Evolutionary conservation across 176 grass and related monocot genomes (phyloP).

Genomic region (bread wheat (Triticum aestivum)): DNA sequence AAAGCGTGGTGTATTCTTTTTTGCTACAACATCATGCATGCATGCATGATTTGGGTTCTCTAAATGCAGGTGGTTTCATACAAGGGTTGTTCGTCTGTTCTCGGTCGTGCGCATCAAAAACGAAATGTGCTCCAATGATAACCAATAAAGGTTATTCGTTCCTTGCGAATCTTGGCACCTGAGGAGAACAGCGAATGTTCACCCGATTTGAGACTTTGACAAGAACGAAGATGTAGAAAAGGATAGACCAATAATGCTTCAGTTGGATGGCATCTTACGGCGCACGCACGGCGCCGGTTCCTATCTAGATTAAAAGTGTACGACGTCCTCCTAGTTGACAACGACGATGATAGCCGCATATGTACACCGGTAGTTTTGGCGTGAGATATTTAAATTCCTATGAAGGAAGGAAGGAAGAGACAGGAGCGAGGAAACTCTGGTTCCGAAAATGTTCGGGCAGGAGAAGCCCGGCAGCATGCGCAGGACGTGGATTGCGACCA

Average conservation of each 20-base stretch:
- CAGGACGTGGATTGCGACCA: neutral
- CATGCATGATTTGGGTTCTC: neutral
- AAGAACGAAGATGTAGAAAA: neutral
- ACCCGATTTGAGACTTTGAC: neutral
- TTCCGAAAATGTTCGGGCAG: neutral
- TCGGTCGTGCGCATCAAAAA: neutral
- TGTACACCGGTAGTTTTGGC: neutral
- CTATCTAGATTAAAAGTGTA: no score
- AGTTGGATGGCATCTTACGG: neutral
- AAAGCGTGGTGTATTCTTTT: no score
- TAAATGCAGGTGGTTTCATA: neutral
- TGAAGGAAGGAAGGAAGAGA: no score
- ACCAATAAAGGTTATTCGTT: neutral
- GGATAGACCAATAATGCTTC: no score
- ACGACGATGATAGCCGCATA: neutral
- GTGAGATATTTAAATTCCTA: neutral
- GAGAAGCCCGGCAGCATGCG: neutral
- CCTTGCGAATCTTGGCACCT: constrained; percentile 31
- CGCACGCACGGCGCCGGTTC: no score
- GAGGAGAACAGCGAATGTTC: neutral
- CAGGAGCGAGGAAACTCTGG: no score
- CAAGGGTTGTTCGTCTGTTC: neutral
- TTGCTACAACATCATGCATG: neutral
- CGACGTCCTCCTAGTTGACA: no score
- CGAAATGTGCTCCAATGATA: neutral